Conservation (phyloP, 75 land plant species). For the Adiantum capillusveneris region DNA sequence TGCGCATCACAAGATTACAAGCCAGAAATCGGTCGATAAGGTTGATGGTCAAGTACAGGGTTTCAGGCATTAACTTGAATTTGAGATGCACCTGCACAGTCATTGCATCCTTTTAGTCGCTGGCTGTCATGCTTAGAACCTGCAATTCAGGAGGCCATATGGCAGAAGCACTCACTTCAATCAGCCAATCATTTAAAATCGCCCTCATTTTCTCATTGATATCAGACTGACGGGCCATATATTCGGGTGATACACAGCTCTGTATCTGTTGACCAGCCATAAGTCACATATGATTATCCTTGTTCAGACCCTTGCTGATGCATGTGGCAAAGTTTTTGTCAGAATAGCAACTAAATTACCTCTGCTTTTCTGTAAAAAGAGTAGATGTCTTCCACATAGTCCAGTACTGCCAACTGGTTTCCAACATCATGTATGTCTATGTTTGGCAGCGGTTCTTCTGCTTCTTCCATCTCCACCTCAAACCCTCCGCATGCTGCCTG, state of each 20-base stretch:
- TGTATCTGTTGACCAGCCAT: conserved; percentile 15
- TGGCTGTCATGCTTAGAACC: too few relatives aligned
- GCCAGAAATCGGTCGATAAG: conserved; percentile 72
- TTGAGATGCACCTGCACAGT: conserved; percentile 69
- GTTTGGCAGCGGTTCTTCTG: conserved; percentile 23
- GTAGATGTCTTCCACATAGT: conserved; percentile 27
- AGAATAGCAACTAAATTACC: too few relatives aligned
- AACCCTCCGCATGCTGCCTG: conserved; percentile 11
- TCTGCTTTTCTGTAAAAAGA: conserved; percentile 15
- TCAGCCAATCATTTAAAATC: conserved; percentile 78
- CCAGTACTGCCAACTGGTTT: conserved; percentile 21
- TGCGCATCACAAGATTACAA: conserved; percentile 49
- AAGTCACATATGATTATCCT: too few relatives aligned
- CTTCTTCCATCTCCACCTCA: conserved; percentile 14
- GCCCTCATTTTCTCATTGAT: conserved; percentile 83
- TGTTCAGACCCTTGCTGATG: too few relatives aligned
- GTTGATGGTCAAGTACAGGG: conserved; percentile 63
- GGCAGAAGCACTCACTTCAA: conserved; percentile 56
- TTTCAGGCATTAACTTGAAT: conserved; percentile 85
- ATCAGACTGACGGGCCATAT: conserved; percentile 61
- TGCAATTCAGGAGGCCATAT: too few relatives aligned
- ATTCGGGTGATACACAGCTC: conserved; percentile 45
- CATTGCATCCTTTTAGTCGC: too few relatives aligned
- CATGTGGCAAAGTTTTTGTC: too few relatives aligned
- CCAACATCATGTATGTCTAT: conserved; percentile 19